Evolutionary conservation across 2,329 filamentous ascomycete species (phyloP).

Genomic region (Mycogone perniciosa): DNA sequence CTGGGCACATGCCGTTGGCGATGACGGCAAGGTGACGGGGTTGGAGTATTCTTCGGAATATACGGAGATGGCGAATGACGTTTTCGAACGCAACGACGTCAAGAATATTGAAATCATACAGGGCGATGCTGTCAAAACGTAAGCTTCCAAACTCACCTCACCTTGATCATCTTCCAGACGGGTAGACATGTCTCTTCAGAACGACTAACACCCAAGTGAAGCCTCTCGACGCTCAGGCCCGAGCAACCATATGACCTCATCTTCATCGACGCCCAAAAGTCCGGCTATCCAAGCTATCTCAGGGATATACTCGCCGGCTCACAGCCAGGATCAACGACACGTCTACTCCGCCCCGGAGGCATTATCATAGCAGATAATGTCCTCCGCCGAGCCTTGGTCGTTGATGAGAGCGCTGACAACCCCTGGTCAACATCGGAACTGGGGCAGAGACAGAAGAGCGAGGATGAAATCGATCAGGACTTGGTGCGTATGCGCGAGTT

Average conservation of each 20-base stretch:
- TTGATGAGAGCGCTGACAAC: slow-evolving; percentile 30
- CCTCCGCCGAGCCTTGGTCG: slow-evolving; percentile 39
- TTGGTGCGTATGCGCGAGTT: slow-evolving; percentile 22
- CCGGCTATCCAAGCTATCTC: slow-evolving; percentile 40
- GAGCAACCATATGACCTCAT: slow-evolving; percentile 41
- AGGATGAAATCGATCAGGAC: slow-evolving; percentile 17
- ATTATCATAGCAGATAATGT: slow-evolving; percentile 47
- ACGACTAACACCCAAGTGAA: slow-evolving; percentile 12
- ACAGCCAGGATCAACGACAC: slow-evolving; percentile 23
- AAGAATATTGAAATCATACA: slow-evolving; percentile 36
- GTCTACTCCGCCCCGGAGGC: slow-evolving; percentile 38
- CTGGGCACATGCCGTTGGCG: slow-evolving; percentile 36
- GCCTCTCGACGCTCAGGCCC: slow-evolving; percentile 28
- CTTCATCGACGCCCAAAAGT: slow-evolving; percentile 46
- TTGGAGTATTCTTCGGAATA: slow-evolving; percentile 40
- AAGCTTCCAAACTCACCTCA: slow-evolving; percentile 14
- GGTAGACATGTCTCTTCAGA: background rate
- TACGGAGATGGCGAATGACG: slow-evolving; percentile 30
- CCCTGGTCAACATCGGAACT: slow-evolving; percentile 20
- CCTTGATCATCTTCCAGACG: background rate
- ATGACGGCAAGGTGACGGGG: slow-evolving; percentile 21
- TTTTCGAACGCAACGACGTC: slow-evolving; percentile 30
- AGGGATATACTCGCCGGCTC: slow-evolving; percentile 35
- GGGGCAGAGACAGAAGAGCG: slow-evolving; percentile 12
- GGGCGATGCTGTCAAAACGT: slow-evolving; percentile 39